phyloP scores from a whole-genome alignment of 2,329 filamentous ascomycete genomes.

The Botryotinia calthae region DNA sequence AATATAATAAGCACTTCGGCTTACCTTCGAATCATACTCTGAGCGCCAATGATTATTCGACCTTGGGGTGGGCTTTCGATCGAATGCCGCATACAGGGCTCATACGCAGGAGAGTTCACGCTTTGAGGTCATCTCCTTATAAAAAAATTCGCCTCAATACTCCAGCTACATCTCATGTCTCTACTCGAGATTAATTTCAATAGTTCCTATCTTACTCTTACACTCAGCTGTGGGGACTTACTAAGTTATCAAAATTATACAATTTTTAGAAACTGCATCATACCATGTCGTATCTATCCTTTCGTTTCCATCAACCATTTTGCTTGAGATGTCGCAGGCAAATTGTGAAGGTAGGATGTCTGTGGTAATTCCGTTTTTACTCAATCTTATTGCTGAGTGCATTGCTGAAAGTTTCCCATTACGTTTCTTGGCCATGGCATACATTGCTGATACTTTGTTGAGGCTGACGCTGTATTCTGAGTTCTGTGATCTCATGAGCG shows the following conservation, averaged over 20 bases:
- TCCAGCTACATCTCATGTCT: background rate
- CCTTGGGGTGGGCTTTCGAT: background rate
- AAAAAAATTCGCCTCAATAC: background rate
- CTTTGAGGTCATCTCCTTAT: background rate
- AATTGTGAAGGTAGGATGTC: background rate
- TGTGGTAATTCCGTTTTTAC: background rate
- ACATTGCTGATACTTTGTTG: background rate
- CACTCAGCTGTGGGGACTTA: no score
- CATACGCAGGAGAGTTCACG: background rate
- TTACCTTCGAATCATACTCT: rapidly evolving
- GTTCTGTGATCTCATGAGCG: background rate
- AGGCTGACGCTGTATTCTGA: background rate
- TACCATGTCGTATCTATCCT: background rate
- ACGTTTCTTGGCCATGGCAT: background rate
- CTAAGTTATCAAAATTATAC: background rate
- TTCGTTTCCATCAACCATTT: background rate
- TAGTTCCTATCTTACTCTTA: background rate
- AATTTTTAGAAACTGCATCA: background rate
- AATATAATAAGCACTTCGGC: background rate
- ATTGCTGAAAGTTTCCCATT: background rate
- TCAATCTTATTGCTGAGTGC: background rate
- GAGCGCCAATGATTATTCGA: background rate
- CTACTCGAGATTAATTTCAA: background rate
- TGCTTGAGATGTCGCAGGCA: background rate
- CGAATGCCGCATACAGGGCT: background rate